Evolutionary conservation across 768 basidiomycete genomes (phyloP), one percentile per base, ranked within the genome.

Genomic region (Grammothele lineata): DNA sequence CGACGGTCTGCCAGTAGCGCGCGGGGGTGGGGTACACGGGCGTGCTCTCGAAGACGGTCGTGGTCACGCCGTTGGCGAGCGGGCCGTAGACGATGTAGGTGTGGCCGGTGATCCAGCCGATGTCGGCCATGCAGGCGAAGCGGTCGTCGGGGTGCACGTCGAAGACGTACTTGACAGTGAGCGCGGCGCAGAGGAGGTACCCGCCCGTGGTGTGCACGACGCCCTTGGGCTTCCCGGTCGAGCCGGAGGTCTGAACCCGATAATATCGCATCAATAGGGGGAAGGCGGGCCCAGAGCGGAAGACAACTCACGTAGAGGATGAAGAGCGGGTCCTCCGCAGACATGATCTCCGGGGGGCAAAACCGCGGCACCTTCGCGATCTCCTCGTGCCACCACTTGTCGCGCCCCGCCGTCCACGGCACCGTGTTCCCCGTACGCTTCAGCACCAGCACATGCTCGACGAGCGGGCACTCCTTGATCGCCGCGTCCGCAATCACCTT

Each of bases 51-150:
- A 97, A 99, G 47, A 97, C 86, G 53, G 77, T 84, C 5, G 89
- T 92, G n/a, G 83, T 73, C 27, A 87, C 80, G 35, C 88, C 89
- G 55, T 86, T 85, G n/a, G 77, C 71, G 42, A 97, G 84, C 3
- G 95, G 95, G 12, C 95, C 95, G 66, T 97, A 97, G 55, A 97
- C 77, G 62, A 98, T 97, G 71, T 97, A 91, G 70, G 88, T 89
- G 70, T 96, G 92, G 15, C 94, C 94, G 3, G 95, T 98, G 71
- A 98, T 95, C 95, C 95, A 98, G 58, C 95, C 95, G 43, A 99
- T 78, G 62, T 99, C 95, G 47, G 95, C 95, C 94, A 97, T 93
- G 74, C 95, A 98, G 1, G 85, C 96, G 65, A 94, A 97, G 56
- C 77, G 83, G 71, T 97, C 95, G 50, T 89, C 92, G n/a, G 87